Conservation (phyloP, 495 filamentous ascomycete genomes). For the Neurospora terricola region DNA sequence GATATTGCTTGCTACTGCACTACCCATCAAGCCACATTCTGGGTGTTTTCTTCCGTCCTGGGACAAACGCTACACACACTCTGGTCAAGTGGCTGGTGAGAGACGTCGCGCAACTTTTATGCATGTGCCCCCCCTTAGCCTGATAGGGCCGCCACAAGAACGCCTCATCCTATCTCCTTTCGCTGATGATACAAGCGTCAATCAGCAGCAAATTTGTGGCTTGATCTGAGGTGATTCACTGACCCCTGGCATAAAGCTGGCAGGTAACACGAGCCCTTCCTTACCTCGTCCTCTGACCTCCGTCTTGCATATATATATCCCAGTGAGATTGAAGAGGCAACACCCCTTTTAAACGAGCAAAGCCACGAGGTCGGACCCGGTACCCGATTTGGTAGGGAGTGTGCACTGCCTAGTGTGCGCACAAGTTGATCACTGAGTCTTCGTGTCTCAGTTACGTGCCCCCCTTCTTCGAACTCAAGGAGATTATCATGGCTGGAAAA, state of each 20-base stretch:
- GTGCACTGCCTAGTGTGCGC: background rate
- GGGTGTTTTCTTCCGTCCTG: background rate
- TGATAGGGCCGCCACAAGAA: background rate
- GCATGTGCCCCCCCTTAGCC: background rate
- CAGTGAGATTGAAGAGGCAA: background rate
- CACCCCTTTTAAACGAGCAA: background rate
- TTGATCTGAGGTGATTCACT: background rate
- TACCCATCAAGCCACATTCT: background rate
- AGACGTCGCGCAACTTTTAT: background rate
- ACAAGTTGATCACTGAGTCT: background rate
- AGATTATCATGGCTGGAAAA: background rate
- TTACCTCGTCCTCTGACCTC: background rate
- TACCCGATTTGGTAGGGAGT: background rate
- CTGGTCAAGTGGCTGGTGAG: background rate
- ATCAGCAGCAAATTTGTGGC: background rate
- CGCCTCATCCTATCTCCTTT: background rate
- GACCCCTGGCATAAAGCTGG: background rate
- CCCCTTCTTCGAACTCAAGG: background rate
- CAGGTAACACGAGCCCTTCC: background rate
- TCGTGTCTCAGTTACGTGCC: background rate
- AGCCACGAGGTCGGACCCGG: background rate
- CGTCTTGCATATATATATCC: background rate
- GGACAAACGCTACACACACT: background rate
- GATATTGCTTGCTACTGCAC: background rate
- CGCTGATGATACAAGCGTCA: background rate